Evolutionary conservation across 495 filamentous ascomycete species (phyloP), one percentile per base, ranked within the genome.

Genomic region (Xylaria palmicola): DNA sequence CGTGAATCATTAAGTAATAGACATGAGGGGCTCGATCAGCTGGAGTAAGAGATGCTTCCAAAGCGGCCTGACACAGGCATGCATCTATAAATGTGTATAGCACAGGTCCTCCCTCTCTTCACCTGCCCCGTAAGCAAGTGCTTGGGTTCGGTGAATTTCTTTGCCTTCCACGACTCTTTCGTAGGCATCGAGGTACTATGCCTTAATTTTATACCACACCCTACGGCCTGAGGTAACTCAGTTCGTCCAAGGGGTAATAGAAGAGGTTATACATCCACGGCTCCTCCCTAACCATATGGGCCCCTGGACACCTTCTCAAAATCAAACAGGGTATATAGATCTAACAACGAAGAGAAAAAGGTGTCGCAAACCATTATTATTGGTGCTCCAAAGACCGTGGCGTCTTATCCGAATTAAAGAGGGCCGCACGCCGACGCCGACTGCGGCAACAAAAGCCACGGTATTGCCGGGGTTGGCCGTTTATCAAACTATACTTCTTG

Each of bases 271-370:
- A 70, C 61, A 59, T 56, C 45, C 70, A 72, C 58, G 45, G 61
- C 67, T 69, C 70, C 44, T 69, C 72, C 69, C 67, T 60, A 62
- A 49, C 56, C 48, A 41, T 59, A 64, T 50, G 48, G 53, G 39
- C 59, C 32, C 62, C 66, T 48, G 69, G 73, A 71, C 65, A 70
- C 67, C 64, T 66, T 59, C 62, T 59, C 45, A 51, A 53, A 65
- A 61, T 62, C 65, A 65, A 63, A 55, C 68, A 63, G 75, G 74
- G 74, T 79, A 79, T 77, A 75, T 76, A 69, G 65, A 72, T 75
- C 66, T 59, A 69, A 73, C 64, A 74, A 72, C 60, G 75, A 77
- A 68, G 59, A 64, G 71, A 77, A 72, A 64, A 64, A 67, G 69
- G 67, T 72, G 70, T 47, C 48, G 41, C 49, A 36, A 54, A 48